Conservation (phyloP, 2,329 filamentous ascomycete genomes). For the Fusarium torulosum region DNA sequence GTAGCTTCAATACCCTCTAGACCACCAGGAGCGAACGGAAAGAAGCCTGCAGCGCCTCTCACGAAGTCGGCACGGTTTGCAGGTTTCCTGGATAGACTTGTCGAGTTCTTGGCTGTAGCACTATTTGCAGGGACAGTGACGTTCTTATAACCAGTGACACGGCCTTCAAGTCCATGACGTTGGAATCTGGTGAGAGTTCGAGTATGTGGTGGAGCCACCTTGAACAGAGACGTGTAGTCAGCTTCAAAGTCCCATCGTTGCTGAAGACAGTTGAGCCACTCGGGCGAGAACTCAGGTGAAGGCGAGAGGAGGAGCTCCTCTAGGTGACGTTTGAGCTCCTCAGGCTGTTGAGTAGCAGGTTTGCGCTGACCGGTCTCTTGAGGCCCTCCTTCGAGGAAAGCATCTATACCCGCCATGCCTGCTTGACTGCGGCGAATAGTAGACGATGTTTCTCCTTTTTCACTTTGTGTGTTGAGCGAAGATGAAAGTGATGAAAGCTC, state of each 20-base stretch:
- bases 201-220: slow-evolving; percentile 89
- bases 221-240: slow-evolving; percentile 86
- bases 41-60: slow-evolving; percentile 90
- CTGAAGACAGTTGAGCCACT: slow-evolving; percentile 91
- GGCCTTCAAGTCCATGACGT: slow-evolving; percentile 89
- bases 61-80: slow-evolving; percentile 91
- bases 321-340: slow-evolving; percentile 76
- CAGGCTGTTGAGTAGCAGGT: slow-evolving; percentile 59
- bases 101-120: slow-evolving; percentile 94
- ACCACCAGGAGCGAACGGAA: slow-evolving; percentile 92
- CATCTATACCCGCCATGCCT: slow-evolving; percentile 54
- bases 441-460: slow-evolving; percentile 11
- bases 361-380: slow-evolving; percentile 29
- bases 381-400: slow-evolving; percentile 48
- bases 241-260: slow-evolving; percentile 87
- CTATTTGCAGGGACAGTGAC: slow-evolving; percentile 91
- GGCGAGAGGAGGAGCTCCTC: slow-evolving; percentile 84
- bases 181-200: slow-evolving; percentile 95
- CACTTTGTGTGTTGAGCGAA: slow-evolving; percentile 3
- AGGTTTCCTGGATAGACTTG: slow-evolving; percentile 86
- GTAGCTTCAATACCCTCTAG: slow-evolving; percentile 88
- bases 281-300: slow-evolving; percentile 80
- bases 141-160: slow-evolving; percentile 93
- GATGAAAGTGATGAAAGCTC: slow-evolving; percentile 36
- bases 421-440: slow-evolving; percentile 1